Evolutionary conservation across 106 monocot species (phyloP).

Genomic region (Dendrobium catenatum): DNA sequence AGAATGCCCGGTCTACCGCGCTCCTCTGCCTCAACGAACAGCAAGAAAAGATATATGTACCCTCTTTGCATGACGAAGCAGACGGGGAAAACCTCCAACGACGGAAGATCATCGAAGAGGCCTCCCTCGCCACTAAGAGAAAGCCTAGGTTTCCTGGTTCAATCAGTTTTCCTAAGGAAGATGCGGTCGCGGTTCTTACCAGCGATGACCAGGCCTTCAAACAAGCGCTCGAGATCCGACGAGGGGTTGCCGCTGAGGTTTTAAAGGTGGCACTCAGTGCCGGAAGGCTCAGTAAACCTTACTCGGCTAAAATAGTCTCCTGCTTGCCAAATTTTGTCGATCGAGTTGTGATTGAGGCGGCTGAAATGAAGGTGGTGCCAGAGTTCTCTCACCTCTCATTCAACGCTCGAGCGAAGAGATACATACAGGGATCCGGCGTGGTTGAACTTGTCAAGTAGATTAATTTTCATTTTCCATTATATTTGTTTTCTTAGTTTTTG

Average conservation of each 20-base stretch:
- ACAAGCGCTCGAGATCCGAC: slow-evolving; percentile 64
- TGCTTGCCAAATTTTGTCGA: slow-evolving; percentile 57
- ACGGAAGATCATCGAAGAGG: slow-evolving; percentile 41
- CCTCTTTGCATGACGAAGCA: background rate
- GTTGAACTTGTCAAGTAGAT: slow-evolving; percentile 69
- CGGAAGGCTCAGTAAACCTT: slow-evolving; percentile 60
- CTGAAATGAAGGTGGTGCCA: slow-evolving; percentile 42
- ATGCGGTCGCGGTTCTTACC: background rate
- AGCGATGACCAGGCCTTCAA: slow-evolving; percentile 25
- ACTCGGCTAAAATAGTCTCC: slow-evolving; percentile 50
- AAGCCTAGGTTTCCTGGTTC: slow-evolving; percentile 74
- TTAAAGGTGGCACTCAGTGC: slow-evolving; percentile 51
- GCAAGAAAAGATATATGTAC: background rate
- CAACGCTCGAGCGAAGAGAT: slow-evolving; percentile 67
- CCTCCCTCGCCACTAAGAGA: slow-evolving; percentile 35
- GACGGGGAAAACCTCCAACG: slow-evolving; percentile 32
- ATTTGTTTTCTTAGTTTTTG: background rate
- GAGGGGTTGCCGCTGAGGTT: slow-evolving; percentile 62
- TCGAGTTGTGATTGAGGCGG: slow-evolving; percentile 68
- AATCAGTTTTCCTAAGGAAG: slow-evolving; percentile 37
- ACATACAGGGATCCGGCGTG: slow-evolving; percentile 61
- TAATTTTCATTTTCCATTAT: background rate
- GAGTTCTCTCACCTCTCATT: slow-evolving; percentile 68
- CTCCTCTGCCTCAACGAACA: slow-evolving; percentile 19
- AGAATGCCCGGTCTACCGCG: slow-evolving; percentile 39